Evolutionary conservation across 139 green algal genomes (phyloP).

Genomic region (Haematococcus sp.): DNA sequence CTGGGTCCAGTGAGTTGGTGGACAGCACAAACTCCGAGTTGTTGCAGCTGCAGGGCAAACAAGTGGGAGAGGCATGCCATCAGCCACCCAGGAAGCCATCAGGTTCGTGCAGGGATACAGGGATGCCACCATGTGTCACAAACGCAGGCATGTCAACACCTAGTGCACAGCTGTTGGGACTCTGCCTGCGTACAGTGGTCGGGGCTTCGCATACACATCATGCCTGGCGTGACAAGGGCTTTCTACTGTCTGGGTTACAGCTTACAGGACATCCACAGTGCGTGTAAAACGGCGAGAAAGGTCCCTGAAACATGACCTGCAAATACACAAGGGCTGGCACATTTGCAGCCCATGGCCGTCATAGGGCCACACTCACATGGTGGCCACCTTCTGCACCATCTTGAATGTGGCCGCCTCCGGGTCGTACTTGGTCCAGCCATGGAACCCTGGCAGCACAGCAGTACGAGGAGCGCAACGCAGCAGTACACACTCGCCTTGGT

Average conservation of each 20-base stretch:
- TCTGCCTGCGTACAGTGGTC: too few relatives aligned
- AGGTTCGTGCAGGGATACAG: not conserved
- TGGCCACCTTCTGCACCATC: constrained; percentile 57
- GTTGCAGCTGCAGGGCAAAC: constrained; percentile 49
- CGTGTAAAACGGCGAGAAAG: too few relatives aligned
- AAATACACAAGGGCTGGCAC: too few relatives aligned
- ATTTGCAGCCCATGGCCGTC: too few relatives aligned
- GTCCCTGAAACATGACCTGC: too few relatives aligned
- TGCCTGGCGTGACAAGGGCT: too few relatives aligned
- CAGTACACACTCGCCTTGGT: too few relatives aligned
- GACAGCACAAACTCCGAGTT: constrained; percentile 65
- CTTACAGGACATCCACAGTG: too few relatives aligned
- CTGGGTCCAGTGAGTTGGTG: constrained; percentile 41
- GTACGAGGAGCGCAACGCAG: not conserved
- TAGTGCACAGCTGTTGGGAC: too few relatives aligned
- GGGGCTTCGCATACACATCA: too few relatives aligned
- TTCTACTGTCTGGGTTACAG: too few relatives aligned
- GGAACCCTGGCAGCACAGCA: constrained; percentile 11
- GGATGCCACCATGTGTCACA: not conserved
- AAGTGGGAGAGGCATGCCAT: not conserved
- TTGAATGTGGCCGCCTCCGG: constrained; percentile 42
- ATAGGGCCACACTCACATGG: constrained; percentile 28
- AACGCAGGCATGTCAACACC: too few relatives aligned
- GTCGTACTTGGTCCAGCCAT: constrained; percentile 37
- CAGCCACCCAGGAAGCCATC: not conserved